These are phyloP conservation scores for Trypanosoma avium DNA, from an alignment of 208 protist species.

Conservation along the genomic window DNA sequence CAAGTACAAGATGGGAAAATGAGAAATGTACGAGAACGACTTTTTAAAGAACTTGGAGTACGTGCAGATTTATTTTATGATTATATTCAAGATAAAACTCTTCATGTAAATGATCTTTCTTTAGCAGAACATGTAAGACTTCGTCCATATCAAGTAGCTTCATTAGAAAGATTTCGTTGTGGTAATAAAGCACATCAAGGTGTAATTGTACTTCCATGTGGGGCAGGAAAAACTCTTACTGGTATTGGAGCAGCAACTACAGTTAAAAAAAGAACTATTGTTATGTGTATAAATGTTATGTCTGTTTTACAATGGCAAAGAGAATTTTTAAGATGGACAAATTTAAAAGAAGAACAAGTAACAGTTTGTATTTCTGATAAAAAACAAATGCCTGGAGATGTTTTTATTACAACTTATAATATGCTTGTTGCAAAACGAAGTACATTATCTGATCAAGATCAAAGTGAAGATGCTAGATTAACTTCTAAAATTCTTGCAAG, in stretches of 20 bases:
- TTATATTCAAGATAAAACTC: slow-evolving; percentile 67
- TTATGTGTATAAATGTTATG: slow-evolving; percentile 95
- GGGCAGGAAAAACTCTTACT: slow-evolving; percentile 99
- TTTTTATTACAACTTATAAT: slow-evolving; percentile 99
- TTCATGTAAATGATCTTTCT: slow-evolving; percentile 53
- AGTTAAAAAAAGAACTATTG: slow-evolving; percentile 94
- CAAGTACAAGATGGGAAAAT: slow-evolving; percentile 66
- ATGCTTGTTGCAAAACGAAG: slow-evolving; percentile 95
- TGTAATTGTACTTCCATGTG: slow-evolving; percentile 99
- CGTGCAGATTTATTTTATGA: slow-evolving; percentile 89
- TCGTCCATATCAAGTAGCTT: slow-evolving; percentile 84
- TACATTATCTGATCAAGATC: slow-evolving; percentile 51
- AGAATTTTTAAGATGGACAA: slow-evolving; percentile 95
- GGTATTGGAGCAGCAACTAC: slow-evolving; percentile 96
- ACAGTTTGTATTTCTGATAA: slow-evolving; percentile 87
- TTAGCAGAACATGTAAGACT: slow-evolving; percentile 69
- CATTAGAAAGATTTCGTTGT: slow-evolving; percentile 80
- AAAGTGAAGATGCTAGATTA: slow-evolving; percentile 48
- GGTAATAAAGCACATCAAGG: slow-evolving; percentile 91
- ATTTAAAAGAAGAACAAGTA: slow-evolving; percentile 60
- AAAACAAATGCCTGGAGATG: slow-evolving; percentile 58
- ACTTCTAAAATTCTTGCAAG: slow-evolving; percentile 55
- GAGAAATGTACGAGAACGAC: slow-evolving; percentile 68
- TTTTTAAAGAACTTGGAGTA: slow-evolving; percentile 71
- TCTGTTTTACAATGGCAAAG: slow-evolving; percentile 97